Evolutionary conservation across 257 asterid species (phyloP), one percentile per base, ranked within the genome.

Genomic region (Solanum appendiculatum): DNA sequence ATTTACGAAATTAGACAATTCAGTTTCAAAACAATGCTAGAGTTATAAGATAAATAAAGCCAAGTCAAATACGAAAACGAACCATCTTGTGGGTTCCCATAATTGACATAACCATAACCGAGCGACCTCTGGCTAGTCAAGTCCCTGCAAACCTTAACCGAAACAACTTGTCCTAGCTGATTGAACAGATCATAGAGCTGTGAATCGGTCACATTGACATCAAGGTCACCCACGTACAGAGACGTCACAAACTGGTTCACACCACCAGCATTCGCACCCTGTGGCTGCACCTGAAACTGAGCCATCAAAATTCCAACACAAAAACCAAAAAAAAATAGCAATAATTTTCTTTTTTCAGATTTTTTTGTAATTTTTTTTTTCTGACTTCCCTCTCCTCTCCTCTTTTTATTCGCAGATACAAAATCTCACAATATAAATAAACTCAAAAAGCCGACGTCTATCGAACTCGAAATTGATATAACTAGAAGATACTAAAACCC

Each of bases 381-480:
- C 85, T 87, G 34, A 82, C 98, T 95, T 96, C 98, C 98, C 99
- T 93, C 98, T 94, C 98, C 99, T 93, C 98, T 94, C 98, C 98
- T 93, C 96, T 93, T 89, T 91, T 95, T 96, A 92, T 93, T 95
- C 51, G 78, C 88, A 86, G 83, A 87, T 87, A 91, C 75, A 73
- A 86, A 88, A 80, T 72, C 58, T 64, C 81, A 84, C 66, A 36
- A 21, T 75, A 73, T 34, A 72, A 21, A 37, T 73, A 54, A 86
- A 72, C 63, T 63, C 8, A n/a, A 63, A 40, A 83, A n/a, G 12
- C 33, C 84, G 84, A 44, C 20, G 37, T 31, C 75, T 84, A 77
- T 40, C 82, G 51, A 85, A 70, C 23, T 89, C 86, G 75, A 46
- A 68, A 29, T 14, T 23, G 51, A 66, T 89, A 86, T 78, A 88